phyloP scores from a whole-genome alignment of 83 land plant genomes.

The Isoetes engelmannii region DNA sequence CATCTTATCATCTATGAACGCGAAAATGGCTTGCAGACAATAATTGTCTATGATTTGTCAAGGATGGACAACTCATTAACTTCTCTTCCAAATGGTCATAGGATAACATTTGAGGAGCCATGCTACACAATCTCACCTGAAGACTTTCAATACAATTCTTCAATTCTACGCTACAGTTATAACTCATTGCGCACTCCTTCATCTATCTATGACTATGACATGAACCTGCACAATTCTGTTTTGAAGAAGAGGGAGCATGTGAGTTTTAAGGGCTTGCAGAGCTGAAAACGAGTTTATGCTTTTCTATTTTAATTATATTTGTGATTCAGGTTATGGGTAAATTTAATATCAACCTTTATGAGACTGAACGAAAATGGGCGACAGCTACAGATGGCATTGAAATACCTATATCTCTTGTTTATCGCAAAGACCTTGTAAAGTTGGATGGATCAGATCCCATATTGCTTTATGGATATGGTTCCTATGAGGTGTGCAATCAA shows the following conservation, averaged over 20 bases:
- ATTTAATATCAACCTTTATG: constrained; percentile 67
- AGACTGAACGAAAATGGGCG: constrained; percentile 83
- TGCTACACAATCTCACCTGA: constrained; percentile 50
- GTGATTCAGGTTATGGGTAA: constrained; percentile 71
- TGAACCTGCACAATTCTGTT: constrained; percentile 67
- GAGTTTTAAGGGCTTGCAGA: constrained; percentile 16
- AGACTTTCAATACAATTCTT: constrained; percentile 58
- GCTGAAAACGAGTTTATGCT: not conserved
- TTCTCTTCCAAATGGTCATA: constrained; percentile 47
- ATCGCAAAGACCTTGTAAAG: constrained; percentile 74
- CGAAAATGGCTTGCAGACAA: constrained; percentile 62
- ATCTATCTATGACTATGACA: constrained; percentile 93
- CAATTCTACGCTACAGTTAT: constrained; percentile 70
- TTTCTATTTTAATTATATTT: not conserved
- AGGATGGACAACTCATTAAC: constrained; percentile 51
- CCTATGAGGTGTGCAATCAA: constrained; percentile 99
- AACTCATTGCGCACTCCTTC: constrained; percentile 84
- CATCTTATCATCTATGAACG: constrained; percentile 83
- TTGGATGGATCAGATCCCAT: constrained; percentile 97
- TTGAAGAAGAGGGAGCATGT: constrained; percentile 79
- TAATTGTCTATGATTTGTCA: constrained; percentile 62
- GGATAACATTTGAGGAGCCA: constrained; percentile 70
- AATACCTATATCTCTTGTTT: constrained; percentile 79
- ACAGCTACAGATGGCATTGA: constrained; percentile 70
- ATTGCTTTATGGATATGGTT: constrained; percentile 96